Conservation (phyloP, 2,329 filamentous ascomycete genomes). For the Hypoxylon sp. region DNA sequence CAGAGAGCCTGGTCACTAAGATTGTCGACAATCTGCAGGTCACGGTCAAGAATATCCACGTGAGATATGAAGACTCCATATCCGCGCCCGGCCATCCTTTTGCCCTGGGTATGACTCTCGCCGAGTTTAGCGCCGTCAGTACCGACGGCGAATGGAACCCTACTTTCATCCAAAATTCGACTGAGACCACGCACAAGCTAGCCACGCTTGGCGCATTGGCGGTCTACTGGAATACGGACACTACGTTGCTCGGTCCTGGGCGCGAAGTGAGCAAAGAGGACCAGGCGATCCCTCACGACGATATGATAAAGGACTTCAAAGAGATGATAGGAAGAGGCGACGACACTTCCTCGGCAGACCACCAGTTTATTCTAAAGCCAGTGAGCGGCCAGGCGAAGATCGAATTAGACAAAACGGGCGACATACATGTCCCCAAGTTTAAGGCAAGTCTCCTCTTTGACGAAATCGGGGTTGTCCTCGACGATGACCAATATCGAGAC, state of each 20-base stretch:
- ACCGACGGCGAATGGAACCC: slow-evolving; percentile 96
- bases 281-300: slow-evolving; percentile 77
- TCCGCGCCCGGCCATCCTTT: slow-evolving; percentile 96
- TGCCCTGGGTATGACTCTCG: slow-evolving; percentile 89
- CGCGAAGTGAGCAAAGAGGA: slow-evolving; percentile 76
- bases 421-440: slow-evolving; percentile 83
- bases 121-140: slow-evolving; percentile 97
- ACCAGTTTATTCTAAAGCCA: slow-evolving; percentile 96
- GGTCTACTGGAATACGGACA: slow-evolving; percentile 98
- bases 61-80: slow-evolving; percentile 98
- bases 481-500: slow-evolving; percentile 97
- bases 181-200: slow-evolving; percentile 89
- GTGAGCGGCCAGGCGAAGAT: slow-evolving; percentile 96
- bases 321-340: slow-evolving; percentile 83
- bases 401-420: slow-evolving; percentile 93
- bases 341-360: slow-evolving; percentile 67
- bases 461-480: slow-evolving; percentile 96
- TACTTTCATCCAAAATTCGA: slow-evolving; percentile 92
- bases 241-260: slow-evolving; percentile 84
- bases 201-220: slow-evolving; percentile 91
- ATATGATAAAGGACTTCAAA: slow-evolving; percentile 83
- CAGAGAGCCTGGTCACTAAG: slow-evolving; percentile 92
- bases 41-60: slow-evolving; percentile 97
- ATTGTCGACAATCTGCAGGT: slow-evolving; percentile 99
- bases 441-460: slow-evolving; percentile 95